Percentiles rank a stretch among this genome's conserved stretches.
These are phyloP conservation scores for Trichoderma sp. DNA, from an alignment of 2,329 filamentous ascomycete species.

Conservation along the genomic window DNA sequence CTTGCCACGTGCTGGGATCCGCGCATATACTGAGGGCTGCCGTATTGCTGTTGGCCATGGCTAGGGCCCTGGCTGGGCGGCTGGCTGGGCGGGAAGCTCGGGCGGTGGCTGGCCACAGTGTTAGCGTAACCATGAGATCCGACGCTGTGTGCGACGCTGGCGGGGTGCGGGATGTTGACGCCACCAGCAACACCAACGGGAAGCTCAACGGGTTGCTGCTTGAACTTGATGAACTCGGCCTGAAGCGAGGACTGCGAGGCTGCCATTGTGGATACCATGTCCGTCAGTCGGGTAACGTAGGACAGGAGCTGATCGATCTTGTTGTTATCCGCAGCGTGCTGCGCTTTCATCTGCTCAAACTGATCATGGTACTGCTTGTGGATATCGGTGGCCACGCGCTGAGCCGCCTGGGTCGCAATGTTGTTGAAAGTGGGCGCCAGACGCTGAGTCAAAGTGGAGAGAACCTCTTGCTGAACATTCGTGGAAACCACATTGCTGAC, in stretches of 20 bases:
- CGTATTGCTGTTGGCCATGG: conserved; percentile 35
- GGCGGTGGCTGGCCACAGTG: conserved; percentile 34
- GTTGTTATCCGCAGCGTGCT: conserved; percentile 51
- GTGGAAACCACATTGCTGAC: conserved; percentile 66
- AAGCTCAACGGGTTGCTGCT: conserved; percentile 51
- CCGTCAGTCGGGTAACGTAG: conserved; percentile 65
- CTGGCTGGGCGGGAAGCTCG: conserved; percentile 39
- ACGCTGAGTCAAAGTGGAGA: conserved; percentile 59
- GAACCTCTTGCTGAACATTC: conserved; percentile 70
- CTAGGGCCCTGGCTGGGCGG: conserved; percentile 31
- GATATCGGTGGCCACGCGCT: conserved; percentile 68
- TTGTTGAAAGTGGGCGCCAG: conserved; percentile 68
- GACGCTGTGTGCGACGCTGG: conserved; percentile 28
- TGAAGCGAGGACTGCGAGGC: conserved; percentile 69
- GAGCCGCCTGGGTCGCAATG: conserved; percentile 64
- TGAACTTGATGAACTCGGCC: conserved; percentile 60
- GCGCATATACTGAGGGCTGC: conserved; percentile 41
- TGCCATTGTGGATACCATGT: conserved; percentile 70
- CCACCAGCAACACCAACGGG: conserved; percentile 32
- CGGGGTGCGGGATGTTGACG: conserved; percentile 27
- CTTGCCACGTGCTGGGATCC: conserved; percentile 35
- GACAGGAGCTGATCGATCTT: conserved; percentile 75
- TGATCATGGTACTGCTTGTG: conserved; percentile 61
- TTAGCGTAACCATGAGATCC: conserved; percentile 34
- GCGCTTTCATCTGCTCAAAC: conserved; percentile 53